phyloP scores from a whole-genome alignment of 768 basidiomycete genomes.

The Zangia roseola region DNA sequence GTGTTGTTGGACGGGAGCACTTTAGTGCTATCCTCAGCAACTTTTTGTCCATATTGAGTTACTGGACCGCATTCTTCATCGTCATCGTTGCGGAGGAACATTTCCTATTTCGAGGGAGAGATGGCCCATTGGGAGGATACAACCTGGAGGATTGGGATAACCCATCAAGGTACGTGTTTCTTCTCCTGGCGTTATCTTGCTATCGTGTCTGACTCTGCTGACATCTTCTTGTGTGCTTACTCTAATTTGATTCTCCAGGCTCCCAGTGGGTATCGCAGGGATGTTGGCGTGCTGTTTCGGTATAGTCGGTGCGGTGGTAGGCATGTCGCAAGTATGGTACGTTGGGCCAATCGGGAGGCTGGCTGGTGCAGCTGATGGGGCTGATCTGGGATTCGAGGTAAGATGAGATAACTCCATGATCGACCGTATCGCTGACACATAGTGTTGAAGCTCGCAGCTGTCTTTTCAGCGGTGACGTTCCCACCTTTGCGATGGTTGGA shows the following conservation, averaged over 20 bases:
- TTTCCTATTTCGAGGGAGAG: conserved; percentile 41
- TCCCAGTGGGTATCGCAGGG: conserved; percentile 50
- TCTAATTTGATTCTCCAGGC: conserved; percentile 22
- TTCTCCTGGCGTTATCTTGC: not conserved
- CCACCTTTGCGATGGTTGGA: conserved; percentile 51
- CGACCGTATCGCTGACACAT: not conserved
- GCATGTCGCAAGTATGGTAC: conserved; percentile 56
- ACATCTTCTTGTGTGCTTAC: not conserved
- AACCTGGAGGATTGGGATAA: conserved; percentile 49
- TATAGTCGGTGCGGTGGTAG: conserved; percentile 46
- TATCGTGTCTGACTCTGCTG: not conserved
- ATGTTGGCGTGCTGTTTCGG: conserved; percentile 47
- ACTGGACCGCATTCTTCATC: conserved; percentile 49
- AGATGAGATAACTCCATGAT: not conserved
- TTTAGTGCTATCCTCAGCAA: conserved; percentile 44
- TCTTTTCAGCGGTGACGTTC: conserved; percentile 46
- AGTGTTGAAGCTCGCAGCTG: conserved; percentile 39
- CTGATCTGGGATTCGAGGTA: conserved; percentile 57
- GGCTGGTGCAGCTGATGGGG: conserved; percentile 43
- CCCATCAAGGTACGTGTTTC: conserved; percentile 32
- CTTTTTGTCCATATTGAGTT: conserved; percentile 41
- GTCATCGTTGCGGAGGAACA: conserved; percentile 47
- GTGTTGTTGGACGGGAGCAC: conserved; percentile 43
- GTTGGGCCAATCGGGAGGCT: conserved; percentile 46
- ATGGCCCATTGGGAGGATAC: conserved; percentile 47